Percentiles rank a stretch among this genome's conserved stretches.
These are phyloP conservation scores for Cyclotella baltica DNA, from an alignment of 108 stramenopile genomes.

Conservation along the genomic window DNA sequence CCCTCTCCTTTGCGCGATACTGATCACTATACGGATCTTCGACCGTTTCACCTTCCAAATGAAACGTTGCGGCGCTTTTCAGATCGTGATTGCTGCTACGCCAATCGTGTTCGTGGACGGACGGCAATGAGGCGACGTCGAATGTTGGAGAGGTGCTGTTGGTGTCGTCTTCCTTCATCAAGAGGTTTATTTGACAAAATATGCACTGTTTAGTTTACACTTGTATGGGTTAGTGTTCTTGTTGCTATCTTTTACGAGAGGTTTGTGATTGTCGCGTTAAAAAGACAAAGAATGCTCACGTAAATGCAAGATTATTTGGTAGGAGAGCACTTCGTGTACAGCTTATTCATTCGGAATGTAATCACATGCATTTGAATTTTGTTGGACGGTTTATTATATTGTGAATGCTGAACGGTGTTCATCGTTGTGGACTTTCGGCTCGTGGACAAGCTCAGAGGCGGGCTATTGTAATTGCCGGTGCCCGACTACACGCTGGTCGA, in stretches of 20 bases:
- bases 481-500: too few species aligned
- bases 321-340: background rate
- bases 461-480: too few species aligned
- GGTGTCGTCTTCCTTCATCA: background rate
- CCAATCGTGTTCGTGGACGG: constrained; percentile 25
- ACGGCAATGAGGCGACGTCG: constrained; percentile 3
- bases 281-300: background rate
- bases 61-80: constrained; percentile 3
- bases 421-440: too few species aligned
- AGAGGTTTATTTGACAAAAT: background rate
- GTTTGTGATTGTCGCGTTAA: background rate
- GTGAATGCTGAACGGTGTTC: background rate
- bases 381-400: background rate
- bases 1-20: background rate
- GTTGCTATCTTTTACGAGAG: background rate
- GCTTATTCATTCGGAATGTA: background rate
- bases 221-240: too few species aligned
- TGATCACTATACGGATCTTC: constrained; percentile 9
- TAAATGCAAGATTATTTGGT: background rate
- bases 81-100: background rate
- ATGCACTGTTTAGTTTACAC: too few species aligned
- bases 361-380: constrained; percentile 3
- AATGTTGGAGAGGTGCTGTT: constrained; percentile 21
- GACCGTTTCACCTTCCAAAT: background rate
- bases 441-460: too few species aligned